A percentile compares a stretch with the other conserved stretches of the same genome.
phyloP scores from a whole-genome alignment of 2,329 filamentous ascomycete species.

The Pseudogymnoascus sp. region DNA sequence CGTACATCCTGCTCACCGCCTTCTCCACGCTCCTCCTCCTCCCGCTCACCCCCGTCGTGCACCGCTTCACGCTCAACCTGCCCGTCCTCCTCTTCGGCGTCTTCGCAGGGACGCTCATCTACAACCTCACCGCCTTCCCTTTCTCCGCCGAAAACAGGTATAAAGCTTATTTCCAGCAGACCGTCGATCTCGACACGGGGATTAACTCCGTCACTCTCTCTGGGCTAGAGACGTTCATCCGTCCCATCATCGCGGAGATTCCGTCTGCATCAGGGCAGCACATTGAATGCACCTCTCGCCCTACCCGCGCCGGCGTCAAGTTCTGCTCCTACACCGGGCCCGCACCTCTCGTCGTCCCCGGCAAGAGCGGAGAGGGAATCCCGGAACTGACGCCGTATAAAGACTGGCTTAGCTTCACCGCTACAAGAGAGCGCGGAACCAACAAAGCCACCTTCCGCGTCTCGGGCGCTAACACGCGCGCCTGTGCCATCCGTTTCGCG shows the following conservation, averaged over 20 bases:
- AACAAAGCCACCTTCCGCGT: constrained; percentile 57
- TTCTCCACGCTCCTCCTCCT: constrained; percentile 65
- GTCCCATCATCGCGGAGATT: constrained; percentile 56
- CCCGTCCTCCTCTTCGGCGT: constrained; percentile 68
- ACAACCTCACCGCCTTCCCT: constrained; percentile 81
- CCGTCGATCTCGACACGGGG: constrained; percentile 67
- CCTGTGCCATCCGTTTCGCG: constrained; percentile 67
- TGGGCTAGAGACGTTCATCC: constrained; percentile 60
- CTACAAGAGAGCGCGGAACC: constrained; percentile 35
- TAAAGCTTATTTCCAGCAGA: constrained; percentile 82
- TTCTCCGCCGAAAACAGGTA: constrained; percentile 73
- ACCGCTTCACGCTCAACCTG: constrained; percentile 76
- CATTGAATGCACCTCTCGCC: constrained; percentile 41
- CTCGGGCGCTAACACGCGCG: constrained; percentile 65
- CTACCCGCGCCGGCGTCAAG: constrained; percentile 41
- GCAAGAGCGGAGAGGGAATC: constrained; percentile 31
- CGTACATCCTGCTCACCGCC: constrained; percentile 61
- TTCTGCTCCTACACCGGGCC: constrained; percentile 67
- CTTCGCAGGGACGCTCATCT: constrained; percentile 68
- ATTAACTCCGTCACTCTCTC: constrained; percentile 59
- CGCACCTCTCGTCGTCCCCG: constrained; percentile 52
- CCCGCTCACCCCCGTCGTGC: constrained; percentile 75
- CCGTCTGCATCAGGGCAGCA: constrained; percentile 61
- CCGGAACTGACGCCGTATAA: constrained; percentile 28
- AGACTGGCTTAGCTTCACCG: constrained; percentile 59